Evolutionary conservation across 352 stramenopile species (phyloP), one percentile per base, ranked within the genome.

Genomic region (Phytophthora tentaculata): DNA sequence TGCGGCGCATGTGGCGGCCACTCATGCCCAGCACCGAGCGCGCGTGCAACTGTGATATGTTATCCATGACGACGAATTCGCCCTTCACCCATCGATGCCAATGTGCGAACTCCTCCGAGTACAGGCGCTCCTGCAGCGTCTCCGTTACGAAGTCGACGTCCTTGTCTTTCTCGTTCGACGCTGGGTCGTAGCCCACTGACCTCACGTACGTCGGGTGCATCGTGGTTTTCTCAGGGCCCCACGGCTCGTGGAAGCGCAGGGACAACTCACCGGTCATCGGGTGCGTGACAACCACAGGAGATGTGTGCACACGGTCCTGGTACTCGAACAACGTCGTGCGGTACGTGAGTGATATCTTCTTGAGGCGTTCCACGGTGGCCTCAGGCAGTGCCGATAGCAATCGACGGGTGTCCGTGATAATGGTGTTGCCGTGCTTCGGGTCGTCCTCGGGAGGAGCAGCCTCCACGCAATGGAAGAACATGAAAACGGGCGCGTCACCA

Each of bases 21-120:
- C 63, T 60, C 56, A 23, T 56, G 56, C 63, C 55, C 26, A 65
- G 13, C 63, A 47, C 53, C 29, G 56, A 39, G 48, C 63, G 56
- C 19, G 63, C 63, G 29, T 71, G 63, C 16, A 71, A 26, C n/a
- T 71, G 63, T 1, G 55, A 71, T 13, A 66, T 51, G 49, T 71
- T 71, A 41, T 71, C 50, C 28, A 71, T n/a, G 49, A 71, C 5
- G 28, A 71, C 64, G 43, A 71, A 71, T 50, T 71, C 56, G 56
- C 56, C 64, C 56, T 71, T 71, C 28, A 58, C 56, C 56, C 64
- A 71, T 49, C 41, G 56, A 24, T 71, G 64, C 56, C 56, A 67
- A 28, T 67, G 5, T 0, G 3, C 8, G 56, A 71, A 61, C 32
- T 71, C 64, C 17, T 71, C 50, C 56, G 64, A 57, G 50, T 67